phyloP scores from a whole-genome alignment of 371 early-diverging fungal genomes.

The Lichtheimia hyalospora region DNA sequence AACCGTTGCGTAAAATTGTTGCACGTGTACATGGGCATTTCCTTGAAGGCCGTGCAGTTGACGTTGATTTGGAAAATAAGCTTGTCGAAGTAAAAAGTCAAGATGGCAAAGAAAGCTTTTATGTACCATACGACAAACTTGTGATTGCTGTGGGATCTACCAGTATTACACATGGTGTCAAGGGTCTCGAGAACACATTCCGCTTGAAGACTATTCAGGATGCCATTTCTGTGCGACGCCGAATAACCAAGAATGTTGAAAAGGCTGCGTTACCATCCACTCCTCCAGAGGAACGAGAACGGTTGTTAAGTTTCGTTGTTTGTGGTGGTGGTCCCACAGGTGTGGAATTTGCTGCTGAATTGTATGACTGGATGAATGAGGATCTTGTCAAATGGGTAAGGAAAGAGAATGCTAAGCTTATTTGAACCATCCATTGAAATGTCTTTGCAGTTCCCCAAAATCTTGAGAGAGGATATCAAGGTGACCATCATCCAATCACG shows the following conservation, averaged over 20 bases:
- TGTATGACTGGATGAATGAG: conserved; percentile 83
- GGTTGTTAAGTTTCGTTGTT: conserved; percentile 58
- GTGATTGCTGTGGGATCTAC: conserved; percentile 84
- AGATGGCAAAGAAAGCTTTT: conserved; percentile 46
- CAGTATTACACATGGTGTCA: conserved; percentile 77
- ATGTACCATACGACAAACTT: conserved; percentile 76
- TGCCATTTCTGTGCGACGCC: conserved; percentile 68
- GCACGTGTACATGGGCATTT: conserved; percentile 48
- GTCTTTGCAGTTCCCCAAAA: conserved; percentile 53
- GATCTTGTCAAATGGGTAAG: conserved; percentile 73
- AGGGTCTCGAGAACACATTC: conserved; percentile 74
- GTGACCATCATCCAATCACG: conserved; percentile 72
- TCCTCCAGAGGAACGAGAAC: conserved; percentile 70
- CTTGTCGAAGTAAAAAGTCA: conserved; percentile 39
- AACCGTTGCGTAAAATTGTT: conserved; percentile 72
- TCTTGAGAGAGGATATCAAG: conserved; percentile 64
- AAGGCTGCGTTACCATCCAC: conserved; percentile 78
- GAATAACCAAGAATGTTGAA: conserved; percentile 79
- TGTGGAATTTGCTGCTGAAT: conserved; percentile 48
- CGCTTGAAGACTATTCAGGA: conserved; percentile 74
- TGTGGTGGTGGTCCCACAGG: conserved; percentile 23
- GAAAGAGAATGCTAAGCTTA: neutral
- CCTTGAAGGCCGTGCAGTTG: conserved; percentile 63
- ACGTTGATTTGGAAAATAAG: conserved; percentile 69
- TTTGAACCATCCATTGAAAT: neutral